These are phyloP conservation scores for Hyaloscypha finlandica DNA, from an alignment of 495 filamentous ascomycete genomes.

Conservation along the genomic window DNA sequence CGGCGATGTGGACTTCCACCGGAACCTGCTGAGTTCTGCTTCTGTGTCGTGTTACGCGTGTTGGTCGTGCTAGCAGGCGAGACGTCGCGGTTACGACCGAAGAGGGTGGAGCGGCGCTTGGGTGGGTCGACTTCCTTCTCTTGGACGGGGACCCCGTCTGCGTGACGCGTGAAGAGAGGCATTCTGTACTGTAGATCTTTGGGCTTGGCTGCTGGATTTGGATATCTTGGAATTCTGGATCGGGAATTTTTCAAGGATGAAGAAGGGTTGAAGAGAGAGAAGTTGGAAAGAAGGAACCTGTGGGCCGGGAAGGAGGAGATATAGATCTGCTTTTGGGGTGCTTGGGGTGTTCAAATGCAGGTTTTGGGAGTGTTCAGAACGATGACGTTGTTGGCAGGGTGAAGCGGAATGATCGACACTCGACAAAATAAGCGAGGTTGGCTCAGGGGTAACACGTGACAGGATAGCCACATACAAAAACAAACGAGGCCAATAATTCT, in stretches of 20 bases:
- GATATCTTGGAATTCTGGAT: constrained; percentile 2
- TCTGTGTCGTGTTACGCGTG: not conserved
- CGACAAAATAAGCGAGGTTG: not conserved
- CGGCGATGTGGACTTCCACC: constrained; percentile 14
- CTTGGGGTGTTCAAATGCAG: not conserved
- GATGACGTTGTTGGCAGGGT: constrained; percentile 4
- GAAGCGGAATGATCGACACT: not conserved
- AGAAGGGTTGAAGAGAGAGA: not conserved
- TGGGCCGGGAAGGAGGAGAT: not conserved
- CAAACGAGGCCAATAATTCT: too few relatives aligned
- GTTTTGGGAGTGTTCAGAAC: not conserved
- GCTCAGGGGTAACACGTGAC: not conserved
- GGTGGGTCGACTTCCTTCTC: constrained; percentile 16
- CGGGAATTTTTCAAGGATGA: not conserved
- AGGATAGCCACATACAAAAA: too few relatives aligned
- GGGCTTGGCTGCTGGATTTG: not conserved
- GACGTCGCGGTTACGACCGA: constrained; percentile 43
- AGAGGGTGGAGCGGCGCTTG: constrained; percentile 45
- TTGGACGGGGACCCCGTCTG: constrained; percentile 35
- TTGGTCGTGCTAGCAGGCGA: constrained; percentile 39
- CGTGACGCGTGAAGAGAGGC: constrained; percentile 50
- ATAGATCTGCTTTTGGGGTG: not conserved
- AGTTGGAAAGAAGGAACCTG: not conserved
- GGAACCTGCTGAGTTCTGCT: too few relatives aligned
- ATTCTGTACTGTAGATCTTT: constrained; percentile 34